Evolutionary conservation across 2,329 filamentous ascomycete species (phyloP).

Genomic region (Microdochium nivale): DNA sequence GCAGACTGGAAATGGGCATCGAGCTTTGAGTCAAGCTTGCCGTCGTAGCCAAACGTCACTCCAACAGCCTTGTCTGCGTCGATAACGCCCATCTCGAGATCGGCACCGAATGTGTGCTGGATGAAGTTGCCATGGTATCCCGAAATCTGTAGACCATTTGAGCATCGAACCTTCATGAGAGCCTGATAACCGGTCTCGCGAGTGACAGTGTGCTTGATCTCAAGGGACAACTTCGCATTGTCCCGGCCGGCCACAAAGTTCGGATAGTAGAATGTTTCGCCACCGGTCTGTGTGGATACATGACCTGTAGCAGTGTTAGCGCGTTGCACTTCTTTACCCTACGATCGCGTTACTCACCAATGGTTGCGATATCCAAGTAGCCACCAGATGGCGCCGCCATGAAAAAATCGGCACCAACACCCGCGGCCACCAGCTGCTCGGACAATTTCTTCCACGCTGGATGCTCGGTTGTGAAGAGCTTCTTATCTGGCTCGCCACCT

Average conservation of each 20-base stretch:
- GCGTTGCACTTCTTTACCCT: neutral
- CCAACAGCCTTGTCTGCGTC: conserved; percentile 91
- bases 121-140: conserved; percentile 96
- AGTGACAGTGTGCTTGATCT: conserved; percentile 78
- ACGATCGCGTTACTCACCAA: conserved; percentile 47
- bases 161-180: conserved; percentile 96
- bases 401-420: conserved; percentile 90
- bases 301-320: conserved; percentile 47
- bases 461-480: conserved; percentile 84
- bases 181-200: conserved; percentile 93
- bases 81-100: conserved; percentile 86
- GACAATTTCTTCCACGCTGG: conserved; percentile 79
- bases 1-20: conserved; percentile 98
- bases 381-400: conserved; percentile 82
- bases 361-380: conserved; percentile 87
- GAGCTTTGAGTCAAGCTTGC: conserved; percentile 92
- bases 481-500: conserved; percentile 83
- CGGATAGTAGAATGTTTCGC: conserved; percentile 93
- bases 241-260: conserved; percentile 90
- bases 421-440: conserved; percentile 77
- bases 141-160: conserved; percentile 87
- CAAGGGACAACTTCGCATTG: conserved; percentile 70
- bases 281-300: conserved; percentile 80
- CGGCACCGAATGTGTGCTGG: conserved; percentile 89
- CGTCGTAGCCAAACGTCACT: conserved; percentile 89